phyloP scores from a whole-genome alignment of 2,329 filamentous ascomycete genomes.

The Fragosphaeria purpurea region DNA sequence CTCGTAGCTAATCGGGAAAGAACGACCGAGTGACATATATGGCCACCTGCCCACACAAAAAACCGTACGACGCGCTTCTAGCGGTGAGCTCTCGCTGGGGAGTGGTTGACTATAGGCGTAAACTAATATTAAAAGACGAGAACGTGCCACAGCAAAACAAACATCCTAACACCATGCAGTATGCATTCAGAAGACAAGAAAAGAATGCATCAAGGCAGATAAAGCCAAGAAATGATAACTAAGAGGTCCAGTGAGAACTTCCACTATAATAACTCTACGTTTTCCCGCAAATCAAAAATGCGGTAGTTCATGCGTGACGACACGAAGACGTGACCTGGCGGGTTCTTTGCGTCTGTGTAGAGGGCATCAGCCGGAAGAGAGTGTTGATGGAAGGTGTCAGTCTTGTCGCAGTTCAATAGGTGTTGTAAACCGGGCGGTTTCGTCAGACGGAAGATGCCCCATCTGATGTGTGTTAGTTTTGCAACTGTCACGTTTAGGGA shows the following conservation, averaged over 20 bases:
- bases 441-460: constrained; percentile 86
- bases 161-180: too few species aligned
- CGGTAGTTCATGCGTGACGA: constrained; percentile 53
- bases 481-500: too few species aligned
- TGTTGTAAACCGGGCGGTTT: constrained; percentile 82
- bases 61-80: too few species aligned
- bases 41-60: too few species aligned
- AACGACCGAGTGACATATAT: background rate
- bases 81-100: too few species aligned
- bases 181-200: too few species aligned
- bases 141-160: too few species aligned
- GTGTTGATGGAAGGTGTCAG: constrained; percentile 75
- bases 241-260: too few species aligned
- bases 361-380: constrained; percentile 47
- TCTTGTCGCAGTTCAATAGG: constrained; percentile 69
- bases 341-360: constrained; percentile 64
- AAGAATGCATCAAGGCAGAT: too few species aligned
- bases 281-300: constrained; percentile 41
- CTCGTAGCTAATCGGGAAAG: background rate
- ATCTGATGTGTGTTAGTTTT: constrained; percentile 36
- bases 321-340: constrained; percentile 60
- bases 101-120: too few species aligned
- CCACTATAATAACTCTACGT: background rate
- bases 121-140: too few species aligned
- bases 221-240: too few species aligned